Percentiles rank a stretch among this genome's conserved stretches.
Conservation (phyloP, 306 rosid genomes). For the Psophocarpus tetragonolobus region DNA sequence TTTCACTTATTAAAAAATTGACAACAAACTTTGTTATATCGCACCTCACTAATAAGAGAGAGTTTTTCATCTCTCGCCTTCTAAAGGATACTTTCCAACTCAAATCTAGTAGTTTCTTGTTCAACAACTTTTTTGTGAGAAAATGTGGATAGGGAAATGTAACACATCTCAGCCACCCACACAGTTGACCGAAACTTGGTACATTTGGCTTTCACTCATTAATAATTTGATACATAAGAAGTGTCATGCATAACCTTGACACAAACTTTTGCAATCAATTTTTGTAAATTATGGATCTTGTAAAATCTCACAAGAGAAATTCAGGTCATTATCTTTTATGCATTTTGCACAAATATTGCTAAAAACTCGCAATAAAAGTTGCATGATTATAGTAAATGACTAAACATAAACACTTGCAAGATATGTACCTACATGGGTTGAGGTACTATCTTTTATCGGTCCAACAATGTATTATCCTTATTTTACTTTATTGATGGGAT, state of each 20-base stretch:
- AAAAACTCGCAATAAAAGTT: too few species aligned
- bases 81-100: constrained; percentile 20
- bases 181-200: constrained; percentile 49
- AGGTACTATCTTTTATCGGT: too few species aligned
- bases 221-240: constrained; percentile 43
- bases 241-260: constrained; percentile 31
- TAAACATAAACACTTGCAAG: too few species aligned
- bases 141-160: constrained; percentile 39
- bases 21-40: constrained; percentile 5
- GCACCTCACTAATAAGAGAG: constrained; percentile 48
- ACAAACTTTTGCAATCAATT: constrained; percentile 40
- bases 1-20: neutral
- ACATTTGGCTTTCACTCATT: constrained; percentile 42
- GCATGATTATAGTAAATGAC: too few species aligned
- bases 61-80: constrained; percentile 34
- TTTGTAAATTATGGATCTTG: too few species aligned
- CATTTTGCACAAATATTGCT: too few species aligned
- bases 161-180: constrained; percentile 37
- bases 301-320: too few species aligned
- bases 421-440: too few species aligned
- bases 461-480: too few species aligned
- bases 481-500: too few species aligned
- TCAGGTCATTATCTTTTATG: too few species aligned
- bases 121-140: constrained; percentile 45
- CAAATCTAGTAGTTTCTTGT: constrained; percentile 53